Base-by-base conservation (phyloP, 169 alveolate species). In the Cryptosporidium sp. region DNA sequence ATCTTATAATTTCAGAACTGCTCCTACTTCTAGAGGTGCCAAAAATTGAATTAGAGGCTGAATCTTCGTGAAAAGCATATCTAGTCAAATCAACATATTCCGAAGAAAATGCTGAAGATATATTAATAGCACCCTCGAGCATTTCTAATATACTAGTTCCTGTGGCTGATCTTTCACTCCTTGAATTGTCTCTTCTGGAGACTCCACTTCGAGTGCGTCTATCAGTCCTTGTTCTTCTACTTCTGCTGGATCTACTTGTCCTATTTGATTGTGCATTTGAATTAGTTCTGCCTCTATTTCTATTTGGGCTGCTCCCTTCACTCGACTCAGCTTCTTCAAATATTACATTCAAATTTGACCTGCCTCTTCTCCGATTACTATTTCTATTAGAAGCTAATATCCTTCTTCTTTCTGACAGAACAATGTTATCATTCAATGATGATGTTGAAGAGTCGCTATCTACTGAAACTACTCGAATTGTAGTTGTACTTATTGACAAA, bases 51-150 rank as follows among this genome's bases (percentile, higher is more conserved):
- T 29, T 75, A n/a, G 70, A 75, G 5, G 35, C 18, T 1, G 71
- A 31, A 0, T 52, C 71, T 18, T 75, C 86, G 8, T 75, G 61
- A 26, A 58, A 75, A 5, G 53, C 14, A 58, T 31, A 75, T 12
- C 52, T 75, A 7, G 86, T 75, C 53, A 75, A 60, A 37, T 75
- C 86, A 35, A 75, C 86, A 35, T 75, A 75, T 58, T 75, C 86
- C 18, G 70, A 75, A 33, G 69, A 37, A 75, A 31, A 58, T 51
- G 45, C 42, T 26, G 86, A 75, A 21, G 86, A 52, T 0, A 65
- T 65, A 1, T 65, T 10, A 29, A 65, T 65, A 14, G 72, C 72
- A 35, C 72, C 72, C 21, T 75, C 73, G 21, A 56, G 60, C 86
- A 56, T 53, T 39, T 75, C 86, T 21, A 60, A 29, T 58, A 56